These are phyloP conservation scores for Pythium diclinum DNA, from an alignment of 352 stramenopile species.

Conservation along the genomic window DNA sequence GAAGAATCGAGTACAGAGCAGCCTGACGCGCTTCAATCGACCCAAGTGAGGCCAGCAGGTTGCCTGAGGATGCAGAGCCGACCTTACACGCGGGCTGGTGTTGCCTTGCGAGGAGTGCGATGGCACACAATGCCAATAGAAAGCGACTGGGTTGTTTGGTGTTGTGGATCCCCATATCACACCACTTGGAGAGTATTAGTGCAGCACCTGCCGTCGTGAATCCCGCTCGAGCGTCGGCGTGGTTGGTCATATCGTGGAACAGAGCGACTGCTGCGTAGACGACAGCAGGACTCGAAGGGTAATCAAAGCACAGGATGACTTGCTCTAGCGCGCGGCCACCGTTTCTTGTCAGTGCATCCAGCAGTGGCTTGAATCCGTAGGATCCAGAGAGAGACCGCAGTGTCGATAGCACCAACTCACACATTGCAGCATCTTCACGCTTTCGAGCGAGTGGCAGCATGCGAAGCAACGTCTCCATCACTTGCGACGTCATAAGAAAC, in stretches of 20 bases:
- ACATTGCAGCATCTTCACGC: conserved; percentile 21
- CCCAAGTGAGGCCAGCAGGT: conserved; percentile 32
- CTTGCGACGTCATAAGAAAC: conserved; percentile 20
- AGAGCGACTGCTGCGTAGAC: conserved; percentile 42
- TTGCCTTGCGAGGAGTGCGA: conserved; percentile 51
- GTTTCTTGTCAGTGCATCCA: conserved; percentile 54
- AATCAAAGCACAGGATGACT: conserved; percentile 42
- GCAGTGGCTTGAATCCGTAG: conserved; percentile 48
- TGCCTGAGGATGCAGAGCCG: not conserved
- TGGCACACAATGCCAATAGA: conserved; percentile 48
- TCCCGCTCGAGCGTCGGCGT: conserved; percentile 46
- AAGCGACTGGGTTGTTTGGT: conserved; percentile 30
- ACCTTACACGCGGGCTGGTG: not conserved
- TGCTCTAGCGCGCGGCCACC: conserved; percentile 50
- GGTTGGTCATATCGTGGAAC: conserved; percentile 58
- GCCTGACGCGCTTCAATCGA: conserved; percentile 37
- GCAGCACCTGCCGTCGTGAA: conserved; percentile 64
- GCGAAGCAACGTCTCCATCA: conserved; percentile 20
- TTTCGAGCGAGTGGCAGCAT: conserved; percentile 16
- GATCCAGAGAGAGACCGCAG: conserved; percentile 38
- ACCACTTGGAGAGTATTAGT: conserved; percentile 47
- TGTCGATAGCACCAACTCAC: conserved; percentile 40
- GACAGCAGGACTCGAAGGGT: conserved; percentile 28
- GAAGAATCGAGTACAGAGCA: conserved; percentile 43
- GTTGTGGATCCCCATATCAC: conserved; percentile 28